Conservation (phyloP, 2,329 filamentous ascomycete genomes). For the Pseudogymnoascus destructans region DNA sequence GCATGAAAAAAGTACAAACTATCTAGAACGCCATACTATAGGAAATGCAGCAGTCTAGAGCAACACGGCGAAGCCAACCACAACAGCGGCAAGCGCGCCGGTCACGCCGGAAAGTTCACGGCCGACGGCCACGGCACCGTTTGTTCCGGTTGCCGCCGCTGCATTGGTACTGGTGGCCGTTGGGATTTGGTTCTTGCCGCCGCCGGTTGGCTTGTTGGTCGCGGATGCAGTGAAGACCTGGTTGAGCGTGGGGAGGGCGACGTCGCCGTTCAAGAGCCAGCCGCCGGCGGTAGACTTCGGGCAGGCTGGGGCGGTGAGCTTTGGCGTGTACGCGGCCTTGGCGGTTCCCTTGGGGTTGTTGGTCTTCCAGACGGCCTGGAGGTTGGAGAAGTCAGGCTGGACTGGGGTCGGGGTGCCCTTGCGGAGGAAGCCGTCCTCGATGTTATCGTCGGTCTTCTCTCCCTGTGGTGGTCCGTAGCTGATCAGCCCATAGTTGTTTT, state of each 20-base stretch:
- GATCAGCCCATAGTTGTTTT: conserved; percentile 71
- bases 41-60: neutral
- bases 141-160: neutral
- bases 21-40: neutral
- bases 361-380: conserved; percentile 64
- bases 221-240: conserved; percentile 29
- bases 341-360: conserved; percentile 56
- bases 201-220: conserved; percentile 11
- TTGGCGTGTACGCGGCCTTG: conserved; percentile 50
- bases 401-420: conserved; percentile 62
- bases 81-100: neutral
- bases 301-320: conserved; percentile 52
- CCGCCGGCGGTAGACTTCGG: conserved; percentile 53
- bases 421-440: conserved; percentile 54
- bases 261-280: conserved; percentile 62
- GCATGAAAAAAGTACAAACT: conserved; percentile 9
- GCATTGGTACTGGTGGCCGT: neutral
- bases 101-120: neutral
- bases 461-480: conserved; percentile 54
- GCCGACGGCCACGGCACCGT: neutral
- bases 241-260: conserved; percentile 56
- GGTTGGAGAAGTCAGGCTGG: conserved; percentile 63
- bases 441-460: conserved; percentile 38
- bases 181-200: neutral
- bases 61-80: neutral